Evolutionary conservation across 2,329 filamentous ascomycete genomes (phyloP), one percentile per base, ranked within the genome.

Genomic region (Fusarium torulosum): DNA sequence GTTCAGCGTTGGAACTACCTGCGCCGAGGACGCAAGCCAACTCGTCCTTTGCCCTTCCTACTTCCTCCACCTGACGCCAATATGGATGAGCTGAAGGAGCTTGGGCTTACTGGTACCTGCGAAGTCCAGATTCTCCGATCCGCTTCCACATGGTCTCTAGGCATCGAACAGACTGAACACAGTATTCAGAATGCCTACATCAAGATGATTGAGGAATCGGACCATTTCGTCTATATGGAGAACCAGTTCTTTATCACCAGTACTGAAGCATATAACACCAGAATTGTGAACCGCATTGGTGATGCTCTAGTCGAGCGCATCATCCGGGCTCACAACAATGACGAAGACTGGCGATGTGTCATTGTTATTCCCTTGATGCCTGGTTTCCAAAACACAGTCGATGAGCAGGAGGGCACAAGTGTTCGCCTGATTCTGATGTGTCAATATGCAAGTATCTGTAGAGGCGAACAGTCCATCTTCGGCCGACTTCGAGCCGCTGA

Each of bases 1-100:
- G 94, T 98, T 6, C 96, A 99, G 79, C 88, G 96, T 62, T 99
- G 96, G 96, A 98, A 98, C 77, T 98, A 98, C 72, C 89, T 99
- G 40, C 87, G 97, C 47, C 91, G 96, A 53, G 94, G 96, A 65
- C 90, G 96, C 59, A 97, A 97, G 73, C 94, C 96, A 7, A 97
- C 95, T 1, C 88, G 96, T 20, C 96, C 96, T 6, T 94, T 96
- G 1, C 96, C 96, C 0, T 97, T 98, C 77, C 80, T 99, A 38
- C 86, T 99, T 7, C 96, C 96, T 5, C 94, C 96, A 1, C 96
- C 96, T 3, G 96, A 99, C 76, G 97, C 94, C 72, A 92, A 92
- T 51, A 85, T 89, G 29, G 91, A 90, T 35, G 96, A 99, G 73
- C 85, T 99, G 41, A 92, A 97, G 74, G 88, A 90, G 17, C 86